Evolutionary conservation across 2,329 filamentous ascomycete genomes (phyloP).

Genomic region (Ustulina deusta): DNA sequence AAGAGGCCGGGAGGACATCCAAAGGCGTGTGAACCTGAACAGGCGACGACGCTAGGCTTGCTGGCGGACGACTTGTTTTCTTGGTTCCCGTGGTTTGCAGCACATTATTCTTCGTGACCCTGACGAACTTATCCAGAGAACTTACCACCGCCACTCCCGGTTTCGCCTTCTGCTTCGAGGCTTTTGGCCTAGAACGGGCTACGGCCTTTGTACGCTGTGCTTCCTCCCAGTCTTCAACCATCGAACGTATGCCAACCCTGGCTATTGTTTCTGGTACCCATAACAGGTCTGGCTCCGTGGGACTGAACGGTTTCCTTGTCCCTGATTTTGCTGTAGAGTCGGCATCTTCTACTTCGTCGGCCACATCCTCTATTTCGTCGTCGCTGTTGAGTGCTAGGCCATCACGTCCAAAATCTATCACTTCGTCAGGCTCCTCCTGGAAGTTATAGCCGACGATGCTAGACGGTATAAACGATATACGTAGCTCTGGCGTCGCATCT

Average conservation of each 20-base stretch:
- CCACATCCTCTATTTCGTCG: slow-evolving; percentile 67
- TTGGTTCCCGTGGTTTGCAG: slow-evolving; percentile 23
- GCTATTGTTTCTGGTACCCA: slow-evolving; percentile 77
- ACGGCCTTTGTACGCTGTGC: slow-evolving; percentile 51
- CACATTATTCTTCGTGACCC: slow-evolving; percentile 53
- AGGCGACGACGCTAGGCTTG: slow-evolving; percentile 17
- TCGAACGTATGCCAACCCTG: slow-evolving; percentile 72
- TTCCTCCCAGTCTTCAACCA: slow-evolving; percentile 73
- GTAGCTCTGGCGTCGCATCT: slow-evolving; percentile 80
- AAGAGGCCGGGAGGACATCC: slow-evolving; percentile 23
- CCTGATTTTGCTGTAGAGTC: slow-evolving; percentile 44
- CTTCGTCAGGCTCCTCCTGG: slow-evolving; percentile 75
- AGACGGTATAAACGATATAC: slow-evolving; percentile 80
- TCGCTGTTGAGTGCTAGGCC: slow-evolving; percentile 74
- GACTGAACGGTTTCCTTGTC: slow-evolving; percentile 68
- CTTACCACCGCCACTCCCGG: slow-evolving; percentile 45
- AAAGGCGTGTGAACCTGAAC: slow-evolving; percentile 18
- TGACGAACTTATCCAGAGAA: slow-evolving; percentile 58
- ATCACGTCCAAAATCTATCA: slow-evolving; percentile 62
- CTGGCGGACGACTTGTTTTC: slow-evolving; percentile 5
- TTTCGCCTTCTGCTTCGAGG: slow-evolving; percentile 42
- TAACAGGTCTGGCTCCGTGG: slow-evolving; percentile 71
- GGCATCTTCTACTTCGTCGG: slow-evolving; percentile 43
- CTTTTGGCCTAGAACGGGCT: slow-evolving; percentile 44
- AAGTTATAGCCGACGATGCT: slow-evolving; percentile 84